A percentile compares a stretch with the other conserved stretches of the same genome.
Evolutionary conservation across 176 grass and related monocot genomes (phyloP).

Genomic region (Triticum timopheevii): DNA sequence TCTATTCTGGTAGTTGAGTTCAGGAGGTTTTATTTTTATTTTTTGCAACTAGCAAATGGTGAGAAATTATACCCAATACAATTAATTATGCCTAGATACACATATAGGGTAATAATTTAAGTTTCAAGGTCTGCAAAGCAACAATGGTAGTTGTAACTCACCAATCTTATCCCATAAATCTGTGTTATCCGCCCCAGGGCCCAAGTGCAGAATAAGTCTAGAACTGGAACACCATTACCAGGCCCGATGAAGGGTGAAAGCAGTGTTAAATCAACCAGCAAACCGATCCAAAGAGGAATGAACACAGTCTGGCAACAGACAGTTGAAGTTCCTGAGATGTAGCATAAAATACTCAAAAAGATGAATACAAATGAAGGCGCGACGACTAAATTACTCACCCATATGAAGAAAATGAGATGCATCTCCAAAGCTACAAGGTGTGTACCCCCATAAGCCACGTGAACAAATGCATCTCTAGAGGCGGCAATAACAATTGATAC

Average conservation of each 20-base stretch:
- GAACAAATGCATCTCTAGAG: constrained; percentile 23
- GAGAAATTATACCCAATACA: background rate
- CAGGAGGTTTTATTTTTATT: too few species aligned
- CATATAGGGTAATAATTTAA: constrained; percentile 16
- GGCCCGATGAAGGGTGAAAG: constrained; percentile 36
- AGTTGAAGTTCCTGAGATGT: constrained; percentile 21
- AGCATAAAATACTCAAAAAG: constrained; percentile 19
- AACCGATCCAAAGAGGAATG: constrained; percentile 40
- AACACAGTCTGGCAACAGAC: constrained; percentile 34
- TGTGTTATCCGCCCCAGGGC: constrained; percentile 32
- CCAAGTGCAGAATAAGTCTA: constrained; percentile 39
- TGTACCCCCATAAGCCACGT: constrained; percentile 13
- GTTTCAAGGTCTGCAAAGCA: background rate
- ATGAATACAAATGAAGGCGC: constrained; percentile 2
- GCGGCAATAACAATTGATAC: constrained; percentile 34
- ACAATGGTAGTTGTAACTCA: constrained; percentile 27
- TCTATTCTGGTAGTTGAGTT: background rate
- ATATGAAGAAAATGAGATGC: constrained; percentile 34
- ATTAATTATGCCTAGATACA: background rate
- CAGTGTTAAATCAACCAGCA: constrained; percentile 41
- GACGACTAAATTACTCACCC: constrained; percentile 29
- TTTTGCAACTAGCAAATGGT: too few species aligned
- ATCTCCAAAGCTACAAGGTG: constrained; percentile 30
- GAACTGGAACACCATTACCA: constrained; percentile 29
- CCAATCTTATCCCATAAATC: constrained; percentile 45